A percentile compares a stretch with the other conserved stretches of the same genome.
Conservation (phyloP, 1,284 basidiomycete species). For the Pseudozyma sp. region DNA sequence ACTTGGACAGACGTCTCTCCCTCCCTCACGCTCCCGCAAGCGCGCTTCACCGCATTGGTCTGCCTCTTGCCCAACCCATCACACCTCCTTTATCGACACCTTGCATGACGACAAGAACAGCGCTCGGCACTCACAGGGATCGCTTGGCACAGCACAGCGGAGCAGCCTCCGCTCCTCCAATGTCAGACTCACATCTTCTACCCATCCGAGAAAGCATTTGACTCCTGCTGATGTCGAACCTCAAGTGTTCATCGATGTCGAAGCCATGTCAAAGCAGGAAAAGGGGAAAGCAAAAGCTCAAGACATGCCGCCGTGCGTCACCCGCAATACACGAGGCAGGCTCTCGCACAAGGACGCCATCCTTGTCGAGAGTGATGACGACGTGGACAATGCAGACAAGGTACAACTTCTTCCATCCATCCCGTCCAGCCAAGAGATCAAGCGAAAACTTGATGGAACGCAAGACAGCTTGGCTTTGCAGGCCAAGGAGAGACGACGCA, state of each 20-base stretch:
- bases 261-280: background rate
- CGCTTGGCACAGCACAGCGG: conserved; percentile 1
- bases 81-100: background rate
- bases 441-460: background rate
- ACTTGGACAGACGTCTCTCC: background rate
- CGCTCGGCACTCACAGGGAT: background rate
- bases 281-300: conserved; percentile 32
- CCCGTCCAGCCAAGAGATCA: background rate
- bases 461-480: conserved; percentile 11
- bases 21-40: background rate
- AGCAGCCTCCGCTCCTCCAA: background rate
- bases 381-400: background rate
- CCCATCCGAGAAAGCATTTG: background rate
- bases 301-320: background rate
- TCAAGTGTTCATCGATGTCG: background rate
- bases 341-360: conserved; percentile 6
- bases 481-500: conserved; percentile 14
- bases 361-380: conserved; percentile 9
- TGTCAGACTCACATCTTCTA: background rate
- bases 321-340: conserved; percentile 6
- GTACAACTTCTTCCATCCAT: background rate
- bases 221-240: background rate
- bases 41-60: background rate
- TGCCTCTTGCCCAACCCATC: background rate
- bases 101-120: background rate